Base-by-base conservation (phyloP, 2,329 filamentous ascomycete species). In the Cercospora sojina region DNA sequence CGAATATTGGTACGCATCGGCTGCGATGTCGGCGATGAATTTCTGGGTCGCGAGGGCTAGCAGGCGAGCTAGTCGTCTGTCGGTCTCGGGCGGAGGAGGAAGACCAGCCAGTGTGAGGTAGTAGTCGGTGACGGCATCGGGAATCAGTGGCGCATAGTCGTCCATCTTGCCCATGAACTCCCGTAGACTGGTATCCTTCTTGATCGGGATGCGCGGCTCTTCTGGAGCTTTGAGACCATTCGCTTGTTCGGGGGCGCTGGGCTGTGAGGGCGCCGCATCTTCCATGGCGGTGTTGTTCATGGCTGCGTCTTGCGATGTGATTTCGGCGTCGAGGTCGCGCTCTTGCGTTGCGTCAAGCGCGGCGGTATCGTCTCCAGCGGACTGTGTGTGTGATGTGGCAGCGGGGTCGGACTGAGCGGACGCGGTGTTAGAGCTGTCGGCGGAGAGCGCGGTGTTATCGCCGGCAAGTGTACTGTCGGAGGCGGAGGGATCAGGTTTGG, bases 31-130 rank as follows among this genome's bases (percentile, higher is more conserved):
- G 66, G 95, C 93, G 74, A 99, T 91, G 84, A 99, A 99, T 78
- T 99, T 99, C 77, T 99, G 95, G 0, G 95, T 97, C n/a, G 95
- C 95, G 8, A 99, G 90, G 2, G 95, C 94, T 51, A 99, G 90
- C 3, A 99, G 90, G 57, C 94, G 92, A 23, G 94, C 92, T 29
- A 99, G 90, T 66, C 93, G 92, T 20, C 90, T 90, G 74, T 97
- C 92, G 61, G 93, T 96, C 74, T 95, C 90, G 0, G 92, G 93
- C 47, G 94, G 93, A 1, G 94, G 94, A 35, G 95, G 93, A 3
- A 99, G 91, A 62, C 95, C 95, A 71, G 94, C 93, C 73, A 96
- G 91, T 41, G 94, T 96, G 82, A 99, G 91, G 82, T 99, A 99
- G 85, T 98, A 97, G 79, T 96, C 90, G 69, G 93, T 98, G 23